A percentile compares a stretch with the other conserved stretches of the same genome.
Conservation (phyloP, 768 basidiomycete genomes). For the Mrakia hoshinonis region DNA sequence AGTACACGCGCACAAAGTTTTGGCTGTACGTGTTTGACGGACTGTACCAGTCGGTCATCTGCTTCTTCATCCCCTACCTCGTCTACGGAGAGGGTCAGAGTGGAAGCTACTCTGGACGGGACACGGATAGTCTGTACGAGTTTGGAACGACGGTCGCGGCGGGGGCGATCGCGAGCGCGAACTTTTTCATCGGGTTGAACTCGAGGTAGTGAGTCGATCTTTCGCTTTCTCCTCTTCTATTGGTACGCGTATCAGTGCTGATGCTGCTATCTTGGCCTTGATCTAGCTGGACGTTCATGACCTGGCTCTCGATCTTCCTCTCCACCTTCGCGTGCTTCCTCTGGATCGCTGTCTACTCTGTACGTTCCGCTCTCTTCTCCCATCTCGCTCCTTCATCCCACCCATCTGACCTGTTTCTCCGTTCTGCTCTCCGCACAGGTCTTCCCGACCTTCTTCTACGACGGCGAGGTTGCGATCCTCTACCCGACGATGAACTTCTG, state of each 20-base stretch:
- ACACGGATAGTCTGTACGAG: conserved; percentile 70
- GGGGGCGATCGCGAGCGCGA: conserved; percentile 77
- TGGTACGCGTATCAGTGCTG: background rate
- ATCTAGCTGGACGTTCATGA: conserved; percentile 48
- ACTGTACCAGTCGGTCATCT: conserved; percentile 68
- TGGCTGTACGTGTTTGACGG: conserved; percentile 94
- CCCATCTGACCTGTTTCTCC: background rate
- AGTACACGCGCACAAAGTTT: conserved; percentile 85
- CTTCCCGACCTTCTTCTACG: conserved; percentile 63
- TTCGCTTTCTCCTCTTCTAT: background rate
- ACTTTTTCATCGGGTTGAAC: conserved; percentile 80
- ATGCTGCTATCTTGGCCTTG: background rate
- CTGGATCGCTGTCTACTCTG: conserved; percentile 86
- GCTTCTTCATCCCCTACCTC: conserved; percentile 53
- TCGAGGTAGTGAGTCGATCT: conserved; percentile 51
- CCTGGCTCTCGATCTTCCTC: conserved; percentile 33
- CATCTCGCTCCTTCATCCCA: background rate
- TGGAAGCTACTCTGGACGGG: conserved; percentile 56
- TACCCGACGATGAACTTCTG: conserved; percentile 77
- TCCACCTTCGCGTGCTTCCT: conserved; percentile 47
- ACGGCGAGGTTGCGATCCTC: conserved; percentile 61
- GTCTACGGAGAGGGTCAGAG: conserved; percentile 50
- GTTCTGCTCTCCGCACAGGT: conserved; percentile 32
- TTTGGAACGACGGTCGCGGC: conserved; percentile 87
- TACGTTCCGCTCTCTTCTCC: background rate